Evolutionary conservation across 2,329 filamentous ascomycete species (phyloP), one percentile per base, ranked within the genome.

Genomic region (Pseudogymnoascus sp.): DNA sequence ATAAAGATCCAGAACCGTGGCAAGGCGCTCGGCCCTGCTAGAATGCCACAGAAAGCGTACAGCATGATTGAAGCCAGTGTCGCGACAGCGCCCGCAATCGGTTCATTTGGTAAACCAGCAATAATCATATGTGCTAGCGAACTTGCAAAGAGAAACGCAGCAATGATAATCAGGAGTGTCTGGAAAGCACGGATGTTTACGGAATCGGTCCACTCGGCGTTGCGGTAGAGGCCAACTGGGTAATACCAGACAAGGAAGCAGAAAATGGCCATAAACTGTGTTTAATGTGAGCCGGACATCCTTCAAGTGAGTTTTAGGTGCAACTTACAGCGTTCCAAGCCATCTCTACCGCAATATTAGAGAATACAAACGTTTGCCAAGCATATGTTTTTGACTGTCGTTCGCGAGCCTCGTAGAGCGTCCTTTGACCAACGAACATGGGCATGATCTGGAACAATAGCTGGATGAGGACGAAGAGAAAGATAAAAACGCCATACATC

Each of bases 221-320:
- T 91, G 66, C 78, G 75, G 74, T 90, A 85, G 7, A 93, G 82
- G 3, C 89, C 89, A 61, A 95, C 83, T 1, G 90, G 89, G 73
- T 91, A 96, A 79, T 95, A 96, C 84, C 89, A 93, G 73, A 81
- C 86, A 70, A 90, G 82, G 78, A 80, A 95, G 79, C 91, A 87
- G 69, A 93, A 77, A 25, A 86, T 80, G 1, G 85, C 84, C 59
- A 60, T 42, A 7, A 60, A 28, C 59, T 60, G 12, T 5, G 59
- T 56, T 18, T 10, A 60, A 25, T 42, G 59, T 60, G 14, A 60
- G 59, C 36, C 28, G 5, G n/a, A 42, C 14, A 28, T 11, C n/a
- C 34, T 38, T n/a, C 4, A n/a, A 25, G 59, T 10, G 16, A n/a
- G 42, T 23, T 31, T 60, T 38, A 25, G 36, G 16, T 25, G 8